phyloP scores from a whole-genome alignment of 1,284 basidiomycete species.

The Laetiporus sulphureus region DNA sequence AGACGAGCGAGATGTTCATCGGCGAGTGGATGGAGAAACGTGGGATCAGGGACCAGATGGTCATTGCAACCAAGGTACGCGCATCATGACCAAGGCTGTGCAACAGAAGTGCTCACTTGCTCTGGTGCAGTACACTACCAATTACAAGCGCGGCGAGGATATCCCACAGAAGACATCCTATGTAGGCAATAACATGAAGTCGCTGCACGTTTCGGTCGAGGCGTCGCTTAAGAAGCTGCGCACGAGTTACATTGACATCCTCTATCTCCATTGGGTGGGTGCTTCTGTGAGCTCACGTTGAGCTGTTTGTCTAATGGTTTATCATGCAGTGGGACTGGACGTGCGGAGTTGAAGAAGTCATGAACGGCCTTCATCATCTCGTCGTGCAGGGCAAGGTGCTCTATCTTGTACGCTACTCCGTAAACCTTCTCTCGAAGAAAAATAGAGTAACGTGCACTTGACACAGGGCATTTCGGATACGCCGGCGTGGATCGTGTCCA shows the following conservation, averaged over 20 bases:
- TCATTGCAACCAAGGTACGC: conserved; percentile 34
- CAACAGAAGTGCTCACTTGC: not conserved
- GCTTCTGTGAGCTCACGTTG: conserved; percentile 1
- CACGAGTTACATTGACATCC: conserved; percentile 47
- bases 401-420: conserved; percentile 29
- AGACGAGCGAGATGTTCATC: conserved; percentile 24
- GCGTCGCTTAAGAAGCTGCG: conserved; percentile 49
- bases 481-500: conserved; percentile 47
- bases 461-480: conserved; percentile 32
- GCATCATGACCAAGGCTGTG: not conserved
- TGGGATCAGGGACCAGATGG: conserved; percentile 33
- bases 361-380: conserved; percentile 42
- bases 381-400: conserved; percentile 38
- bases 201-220: conserved; percentile 36
- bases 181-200: conserved; percentile 42
- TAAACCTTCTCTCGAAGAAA: too few species aligned
- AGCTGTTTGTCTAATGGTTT: not conserved
- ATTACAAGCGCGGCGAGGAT: conserved; percentile 15
- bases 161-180: conserved; percentile 33
- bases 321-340: conserved; percentile 32
- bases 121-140: conserved; percentile 9
- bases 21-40: conserved; percentile 37
- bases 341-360: conserved; percentile 41
- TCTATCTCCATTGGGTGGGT: conserved; percentile 42
- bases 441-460: not conserved